Conservation (phyloP, 1,139 yeast species). For the Kluyveromyces sp. region DNA sequence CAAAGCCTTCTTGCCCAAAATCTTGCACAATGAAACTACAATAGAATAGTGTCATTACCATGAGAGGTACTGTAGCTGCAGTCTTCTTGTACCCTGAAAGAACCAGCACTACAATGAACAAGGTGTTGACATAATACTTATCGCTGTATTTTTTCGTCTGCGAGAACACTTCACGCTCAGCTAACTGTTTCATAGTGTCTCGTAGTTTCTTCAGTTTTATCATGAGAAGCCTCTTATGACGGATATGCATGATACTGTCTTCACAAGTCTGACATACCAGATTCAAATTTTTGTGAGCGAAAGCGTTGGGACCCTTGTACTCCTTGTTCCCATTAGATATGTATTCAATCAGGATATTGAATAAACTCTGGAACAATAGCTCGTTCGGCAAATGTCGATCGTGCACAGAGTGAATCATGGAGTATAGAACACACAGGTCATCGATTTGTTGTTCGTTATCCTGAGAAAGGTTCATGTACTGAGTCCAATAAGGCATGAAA, state of each 20-base stretch:
- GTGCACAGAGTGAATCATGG: conserved; percentile 12
- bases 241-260: conserved; percentile 5
- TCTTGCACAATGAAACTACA: conserved; percentile 24
- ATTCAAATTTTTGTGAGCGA: conserved; percentile 7
- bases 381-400: conserved; percentile 16
- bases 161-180: conserved; percentile 12
- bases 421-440: conserved; percentile 13
- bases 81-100: conserved; percentile 15
- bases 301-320: conserved; percentile 7
- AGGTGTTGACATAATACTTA: conserved; percentile 16
- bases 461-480: conserved; percentile 10
- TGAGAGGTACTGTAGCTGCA: conserved; percentile 14
- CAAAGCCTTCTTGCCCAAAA: conserved; percentile 26
- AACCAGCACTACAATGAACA: conserved; percentile 19
- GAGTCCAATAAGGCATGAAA: conserved; percentile 23
- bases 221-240: neutral
- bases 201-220: conserved; percentile 9
- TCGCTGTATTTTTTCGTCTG: conserved; percentile 18
- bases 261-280: conserved; percentile 7
- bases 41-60: conserved; percentile 17
- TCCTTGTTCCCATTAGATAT: conserved; percentile 6
- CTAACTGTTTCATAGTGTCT: conserved; percentile 10
- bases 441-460: conserved; percentile 2
- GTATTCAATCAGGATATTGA: conserved; percentile 13
- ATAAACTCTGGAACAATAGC: conserved; percentile 12